Percentiles rank a stretch among this genome's conserved stretches.
These are phyloP conservation scores for Nyssa sinensis DNA, from an alignment of 148 eudicot genomes.

Conservation along the genomic window DNA sequence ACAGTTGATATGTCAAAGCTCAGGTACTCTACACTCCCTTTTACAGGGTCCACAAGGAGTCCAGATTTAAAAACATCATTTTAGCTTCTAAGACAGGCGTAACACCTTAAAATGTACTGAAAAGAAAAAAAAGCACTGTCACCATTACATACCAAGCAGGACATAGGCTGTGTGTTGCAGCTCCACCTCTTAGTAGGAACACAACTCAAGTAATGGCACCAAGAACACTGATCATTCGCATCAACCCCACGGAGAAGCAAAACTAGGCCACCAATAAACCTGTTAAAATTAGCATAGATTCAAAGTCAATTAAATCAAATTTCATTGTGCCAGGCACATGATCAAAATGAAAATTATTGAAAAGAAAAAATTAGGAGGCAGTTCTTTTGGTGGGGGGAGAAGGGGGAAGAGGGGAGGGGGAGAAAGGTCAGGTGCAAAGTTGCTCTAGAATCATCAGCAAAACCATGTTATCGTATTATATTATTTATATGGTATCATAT, in stretches of 20 bases:
- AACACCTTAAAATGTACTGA: neutral
- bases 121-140: neutral
- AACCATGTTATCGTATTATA: neutral
- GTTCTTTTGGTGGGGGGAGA: too few species aligned
- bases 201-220: slow-evolving; percentile 91
- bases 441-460: neutral
- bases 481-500: neutral
- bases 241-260: slow-evolving; percentile 67
- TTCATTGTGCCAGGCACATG: neutral
- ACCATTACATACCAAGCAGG: slow-evolving; percentile 55
- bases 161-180: slow-evolving; percentile 51
- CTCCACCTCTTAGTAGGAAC: slow-evolving; percentile 72
- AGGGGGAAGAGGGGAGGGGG: neutral
- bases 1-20: too few species aligned
- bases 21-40: too few species aligned
- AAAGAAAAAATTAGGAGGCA: neutral
- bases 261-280: slow-evolving; percentile 55
- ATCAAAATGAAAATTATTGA: neutral
- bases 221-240: slow-evolving; percentile 74
- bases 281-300: slow-evolving; percentile 26
- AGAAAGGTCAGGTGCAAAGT: neutral
- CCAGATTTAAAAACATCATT: neutral
- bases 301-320: neutral
- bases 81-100: neutral
- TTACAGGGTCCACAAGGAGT: neutral